phyloP scores from a whole-genome alignment of 257 asterid genomes.

The Plantago ovata region DNA sequence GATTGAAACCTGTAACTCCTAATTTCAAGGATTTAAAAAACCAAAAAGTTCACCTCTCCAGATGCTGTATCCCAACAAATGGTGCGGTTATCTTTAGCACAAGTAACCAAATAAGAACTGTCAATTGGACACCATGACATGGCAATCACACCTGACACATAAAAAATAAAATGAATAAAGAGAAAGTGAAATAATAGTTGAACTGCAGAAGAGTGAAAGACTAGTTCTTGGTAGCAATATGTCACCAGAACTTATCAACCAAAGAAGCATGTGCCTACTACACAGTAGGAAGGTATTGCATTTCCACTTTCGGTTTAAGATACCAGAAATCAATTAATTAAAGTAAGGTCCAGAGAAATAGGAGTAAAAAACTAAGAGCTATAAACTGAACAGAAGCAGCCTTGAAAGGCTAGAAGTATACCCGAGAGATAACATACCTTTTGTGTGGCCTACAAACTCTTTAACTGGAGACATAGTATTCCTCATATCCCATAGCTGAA shows the following conservation, averaged over 20 bases:
- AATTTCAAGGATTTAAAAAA: conserved; percentile 14
- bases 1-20: conserved; percentile 6
- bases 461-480: conserved; percentile 79
- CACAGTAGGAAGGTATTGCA: no score
- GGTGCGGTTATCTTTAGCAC: conserved; percentile 98
- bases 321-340: no score
- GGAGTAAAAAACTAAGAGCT: neutral
- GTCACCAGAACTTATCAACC: no score
- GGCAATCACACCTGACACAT: conserved; percentile 97
- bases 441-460: conserved; percentile 92
- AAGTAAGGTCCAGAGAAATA: neutral
- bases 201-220: no score
- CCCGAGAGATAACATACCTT: conserved; percentile 46
- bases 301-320: no score
- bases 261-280: no score
- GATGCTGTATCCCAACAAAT: conserved; percentile 90
- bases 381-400: neutral
- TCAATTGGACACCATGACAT: conserved; percentile 99
- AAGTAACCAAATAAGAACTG: conserved; percentile 90
- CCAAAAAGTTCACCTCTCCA: conserved; percentile 70
- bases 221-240: no score
- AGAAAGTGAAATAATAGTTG: conserved; percentile 13
- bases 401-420: conserved; percentile 3
- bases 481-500: conserved; percentile 99
- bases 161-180: no score